A percentile compares a stretch with the other conserved stretches of the same genome.
These are phyloP conservation scores for Solanum pimpinellifolium DNA, from an alignment of 257 asterid species.

Conservation along the genomic window DNA sequence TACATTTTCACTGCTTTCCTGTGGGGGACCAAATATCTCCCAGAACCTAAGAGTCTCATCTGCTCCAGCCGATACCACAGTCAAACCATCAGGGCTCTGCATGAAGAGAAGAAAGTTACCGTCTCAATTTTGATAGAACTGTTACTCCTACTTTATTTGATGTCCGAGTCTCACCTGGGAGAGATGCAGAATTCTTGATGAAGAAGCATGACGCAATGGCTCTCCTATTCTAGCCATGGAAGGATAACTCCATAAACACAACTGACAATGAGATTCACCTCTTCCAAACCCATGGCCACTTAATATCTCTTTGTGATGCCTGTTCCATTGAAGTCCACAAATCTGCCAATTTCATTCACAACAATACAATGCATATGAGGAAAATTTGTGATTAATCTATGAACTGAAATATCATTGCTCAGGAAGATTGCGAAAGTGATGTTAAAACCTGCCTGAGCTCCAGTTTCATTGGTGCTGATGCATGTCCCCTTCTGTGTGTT, in stretches of 20 bases:
- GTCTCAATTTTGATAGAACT: neutral
- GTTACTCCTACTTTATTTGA: neutral
- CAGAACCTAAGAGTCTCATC: slow-evolving; percentile 57
- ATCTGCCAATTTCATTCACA: slow-evolving; percentile 24
- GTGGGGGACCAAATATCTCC: slow-evolving; percentile 68
- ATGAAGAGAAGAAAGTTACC: neutral
- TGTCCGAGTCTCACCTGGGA: slow-evolving; percentile 38
- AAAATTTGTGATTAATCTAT: neutral
- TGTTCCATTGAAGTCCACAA: slow-evolving; percentile 62
- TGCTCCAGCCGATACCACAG: slow-evolving; percentile 53
- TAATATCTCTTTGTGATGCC: slow-evolving; percentile 60
- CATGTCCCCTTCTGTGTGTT: slow-evolving; percentile 47
- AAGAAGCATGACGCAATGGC: slow-evolving; percentile 6
- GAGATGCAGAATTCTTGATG: slow-evolving; percentile 51
- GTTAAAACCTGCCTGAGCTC: slow-evolving; percentile 42
- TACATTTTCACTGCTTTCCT: slow-evolving; percentile 10
- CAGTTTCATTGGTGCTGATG: slow-evolving; percentile 36
- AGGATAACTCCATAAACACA: slow-evolving; percentile 79
- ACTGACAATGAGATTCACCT: slow-evolving; percentile 12
- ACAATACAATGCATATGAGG: neutral
- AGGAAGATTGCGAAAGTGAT: neutral
- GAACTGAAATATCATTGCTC: neutral
- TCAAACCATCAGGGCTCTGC: slow-evolving; percentile 80
- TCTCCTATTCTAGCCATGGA: slow-evolving; percentile 50
- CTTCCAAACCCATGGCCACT: slow-evolving; percentile 60